Percentiles rank a stretch among this genome's conserved stretches.
These are phyloP conservation scores for Thraustochytrium sp. DNA, from an alignment of 352 stramenopile genomes.

Conservation along the genomic window DNA sequence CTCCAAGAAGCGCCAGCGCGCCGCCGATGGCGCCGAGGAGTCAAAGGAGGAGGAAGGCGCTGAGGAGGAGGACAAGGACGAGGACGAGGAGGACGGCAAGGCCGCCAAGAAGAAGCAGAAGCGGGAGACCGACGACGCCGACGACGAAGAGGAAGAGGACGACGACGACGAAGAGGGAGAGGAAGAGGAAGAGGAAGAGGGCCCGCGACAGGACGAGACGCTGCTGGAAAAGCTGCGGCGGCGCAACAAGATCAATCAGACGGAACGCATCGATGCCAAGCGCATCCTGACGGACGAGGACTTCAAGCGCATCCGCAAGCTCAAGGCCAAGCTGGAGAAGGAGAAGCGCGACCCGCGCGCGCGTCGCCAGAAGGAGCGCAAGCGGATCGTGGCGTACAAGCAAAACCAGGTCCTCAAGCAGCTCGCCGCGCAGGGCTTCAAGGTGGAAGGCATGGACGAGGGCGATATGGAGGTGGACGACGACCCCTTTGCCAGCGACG, in stretches of 20 bases:
- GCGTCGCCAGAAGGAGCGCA: constrained; percentile 56
- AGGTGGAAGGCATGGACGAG: constrained; percentile 40
- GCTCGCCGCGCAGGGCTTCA: constrained; percentile 11
- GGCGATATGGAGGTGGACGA: constrained; percentile 39
- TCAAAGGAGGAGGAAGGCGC: constrained; percentile 47
- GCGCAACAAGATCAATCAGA: constrained; percentile 57
- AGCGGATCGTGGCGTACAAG: constrained; percentile 61
- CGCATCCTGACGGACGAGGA: constrained; percentile 68
- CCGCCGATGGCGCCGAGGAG: constrained; percentile 30
- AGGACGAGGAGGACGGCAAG: constrained; percentile 49
- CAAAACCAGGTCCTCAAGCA: not conserved
- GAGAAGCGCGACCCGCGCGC: constrained; percentile 46
- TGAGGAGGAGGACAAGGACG: constrained; percentile 52
- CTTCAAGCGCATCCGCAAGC: constrained; percentile 61
- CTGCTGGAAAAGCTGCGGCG: constrained; percentile 50
- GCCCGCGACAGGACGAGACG: constrained; percentile 30
- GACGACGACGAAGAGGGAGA: constrained; percentile 52
- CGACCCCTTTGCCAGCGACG: constrained; percentile 22
- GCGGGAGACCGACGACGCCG: not conserved
- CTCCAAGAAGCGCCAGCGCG: not conserved
- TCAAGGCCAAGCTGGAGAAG: constrained; percentile 78
- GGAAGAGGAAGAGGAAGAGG: constrained; percentile 33
- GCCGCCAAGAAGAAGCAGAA: not conserved
- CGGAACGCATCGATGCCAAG: constrained; percentile 81
- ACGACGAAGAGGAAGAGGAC: constrained; percentile 41